Base-by-base conservation (phyloP, 225 moss, liverwort and hornwort genomes). In the Takakia lepidozioides region DNA sequence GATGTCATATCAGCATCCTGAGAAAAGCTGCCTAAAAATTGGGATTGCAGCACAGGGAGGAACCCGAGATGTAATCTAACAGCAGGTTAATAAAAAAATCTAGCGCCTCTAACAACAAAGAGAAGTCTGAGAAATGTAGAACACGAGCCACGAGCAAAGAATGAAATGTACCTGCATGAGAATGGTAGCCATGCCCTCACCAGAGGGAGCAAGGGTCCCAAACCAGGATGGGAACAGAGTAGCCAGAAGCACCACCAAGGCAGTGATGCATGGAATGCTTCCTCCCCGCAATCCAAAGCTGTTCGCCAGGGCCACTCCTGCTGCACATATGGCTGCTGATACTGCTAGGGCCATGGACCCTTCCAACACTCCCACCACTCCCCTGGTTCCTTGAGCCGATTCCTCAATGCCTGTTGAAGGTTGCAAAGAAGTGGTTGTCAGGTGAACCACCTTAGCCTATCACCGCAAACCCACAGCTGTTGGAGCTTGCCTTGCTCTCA, bases 251-350 rank as follows among this genome's bases (percentile, higher is more conserved):
- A 99, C 87, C 15, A 91, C 91, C 38, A 99, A 77, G 47, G 65
- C 87, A 49, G 98, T 99, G 26, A 91, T 79, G 59, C 87, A 91
- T 9, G 98, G 73, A 43, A 99, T 78, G 70, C 76, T 85, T 45
- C 98, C 98, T 45, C 98, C 98, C 56, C 66, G 80, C 25, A 99
- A 55, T 25, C 82, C 82, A 61, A 78, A 70, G 53, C 61, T 46
- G 23, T 74, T 78, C 10, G 87, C 87, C 63, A 83, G 25, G 29
- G 57, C 34, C 24, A 63, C 82, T 32, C 98, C 98, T 29, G 71
- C 51, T 47, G 81, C 59, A 68, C 98, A 99, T 37, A 91, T 87
- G 30, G 62, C 57, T 30, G 83, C 87, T 65, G 98, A 85, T 56
- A 99, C 60, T 21, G 85, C 91, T 29, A 99, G 57, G 36, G 91